Percentiles rank a stretch among this genome's conserved stretches.
phyloP scores from a whole-genome alignment of 2,329 filamentous ascomycete genomes.

The Teratosphaeria pseudoeucalypti region DNA sequence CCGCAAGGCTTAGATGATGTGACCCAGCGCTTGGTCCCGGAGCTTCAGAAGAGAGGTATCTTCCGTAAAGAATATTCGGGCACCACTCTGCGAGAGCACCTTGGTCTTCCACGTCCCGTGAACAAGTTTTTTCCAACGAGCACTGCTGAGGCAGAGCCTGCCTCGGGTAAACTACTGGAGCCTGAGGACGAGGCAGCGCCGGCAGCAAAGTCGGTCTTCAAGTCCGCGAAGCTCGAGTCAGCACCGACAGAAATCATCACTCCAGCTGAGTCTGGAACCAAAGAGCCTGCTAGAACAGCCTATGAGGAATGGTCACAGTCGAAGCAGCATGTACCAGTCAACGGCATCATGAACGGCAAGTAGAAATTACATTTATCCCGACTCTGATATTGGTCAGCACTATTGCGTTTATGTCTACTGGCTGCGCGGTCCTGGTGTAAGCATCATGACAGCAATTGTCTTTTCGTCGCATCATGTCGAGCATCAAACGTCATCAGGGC shows the following conservation, averaged over 20 bases:
- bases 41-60: constrained; percentile 12
- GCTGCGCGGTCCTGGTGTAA: background rate
- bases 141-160: background rate
- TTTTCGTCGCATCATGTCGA: background rate
- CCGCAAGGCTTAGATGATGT: constrained; percentile 18
- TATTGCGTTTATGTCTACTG: background rate
- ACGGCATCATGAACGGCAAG: background rate
- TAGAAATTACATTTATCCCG: background rate
- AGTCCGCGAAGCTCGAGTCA: background rate
- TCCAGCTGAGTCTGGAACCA: background rate
- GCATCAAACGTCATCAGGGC: background rate
- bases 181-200: background rate
- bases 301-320: background rate
- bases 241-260: background rate
- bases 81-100: constrained; percentile 15
- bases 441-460: background rate
- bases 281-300: background rate
- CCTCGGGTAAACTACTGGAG: background rate
- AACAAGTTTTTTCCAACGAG: constrained; percentile 14
- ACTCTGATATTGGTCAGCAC: background rate
- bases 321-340: background rate
- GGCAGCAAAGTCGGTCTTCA: background rate
- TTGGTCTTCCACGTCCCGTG: constrained; percentile 13
- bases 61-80: constrained; percentile 16
- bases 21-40: constrained; percentile 13